Base-by-base conservation (phyloP, 257 asterid genomes). In the Galeopsis tetrahit region DNA sequence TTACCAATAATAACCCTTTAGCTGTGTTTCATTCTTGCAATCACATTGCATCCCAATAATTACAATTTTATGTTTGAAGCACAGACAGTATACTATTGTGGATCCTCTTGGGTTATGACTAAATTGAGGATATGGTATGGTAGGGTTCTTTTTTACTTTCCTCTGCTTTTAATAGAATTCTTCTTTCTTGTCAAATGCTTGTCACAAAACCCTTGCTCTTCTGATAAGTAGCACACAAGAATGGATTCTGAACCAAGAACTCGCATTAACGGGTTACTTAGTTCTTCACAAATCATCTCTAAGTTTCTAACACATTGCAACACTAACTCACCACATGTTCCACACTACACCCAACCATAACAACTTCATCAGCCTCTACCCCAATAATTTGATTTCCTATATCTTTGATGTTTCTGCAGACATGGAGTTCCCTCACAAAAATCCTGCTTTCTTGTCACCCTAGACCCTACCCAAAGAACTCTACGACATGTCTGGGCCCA, bases 401-500 rank as follows among this genome's bases (percentile, higher is more conserved):
- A 17, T 21, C 64, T 38, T 43, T 6, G 44, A 40, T 43, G 31
- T 59, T 58, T 43, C 34, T 7, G 13, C 33, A 57, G 15, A 7
- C 57, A 56, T 31, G 57, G 64, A 55, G 43, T 40, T 32, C 59
- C 9, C n/a, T 32, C 58, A 53, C 35, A 39, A 31, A 31, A 58
- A 49, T 11, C 56, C 65, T 5, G 7, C 6, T 31, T 63, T 52
- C 43, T 42, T 35, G 31, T 60, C 7, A 48, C 55, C 40, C 65
- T 73, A 53, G 3, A 48, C 55, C 40, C 65, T 73, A 53, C 71
- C 44, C 51, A 62, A 35, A 31, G 28, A 15, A 67, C 67, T 61
- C 60, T 40, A 40, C 42, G 63, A 55, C 34, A 63, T 40, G 62
- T 46, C 68, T 31, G 9, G 38, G 64, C 65, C 64, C 58, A 69